Conservation (phyloP, 345 rosid species). For the Rhodamnia rubescens region DNA sequence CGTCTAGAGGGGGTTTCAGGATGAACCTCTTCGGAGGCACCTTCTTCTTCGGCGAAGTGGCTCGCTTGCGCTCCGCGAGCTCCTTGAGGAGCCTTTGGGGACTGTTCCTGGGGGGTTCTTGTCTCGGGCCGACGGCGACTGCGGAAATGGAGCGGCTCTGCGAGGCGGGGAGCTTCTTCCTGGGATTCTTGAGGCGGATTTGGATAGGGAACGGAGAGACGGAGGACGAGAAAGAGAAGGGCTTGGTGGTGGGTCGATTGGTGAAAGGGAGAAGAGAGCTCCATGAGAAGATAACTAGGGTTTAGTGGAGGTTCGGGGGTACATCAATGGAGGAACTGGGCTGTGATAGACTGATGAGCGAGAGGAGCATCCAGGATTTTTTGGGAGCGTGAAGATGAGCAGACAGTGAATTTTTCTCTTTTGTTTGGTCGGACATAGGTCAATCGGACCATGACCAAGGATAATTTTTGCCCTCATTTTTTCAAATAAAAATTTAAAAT, state of each 20-base stretch:
- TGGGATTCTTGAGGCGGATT: constrained; percentile 16
- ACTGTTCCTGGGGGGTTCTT: constrained; percentile 57
- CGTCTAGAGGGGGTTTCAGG: constrained; percentile 77
- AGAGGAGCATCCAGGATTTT: neutral
- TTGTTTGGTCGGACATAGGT: neutral
- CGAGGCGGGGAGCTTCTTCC: constrained; percentile 16
- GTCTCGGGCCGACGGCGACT: constrained; percentile 46
- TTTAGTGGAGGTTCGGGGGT: neutral
- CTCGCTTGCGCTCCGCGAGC: constrained; percentile 71
- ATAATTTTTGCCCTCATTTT: no score
- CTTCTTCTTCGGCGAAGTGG: constrained; percentile 53
- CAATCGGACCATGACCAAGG: no score
- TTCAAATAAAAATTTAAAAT: no score
- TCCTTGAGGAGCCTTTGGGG: constrained; percentile 92
- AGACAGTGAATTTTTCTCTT: neutral
- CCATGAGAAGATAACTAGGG: constrained; percentile 25
- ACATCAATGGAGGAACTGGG: neutral
- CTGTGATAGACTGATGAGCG: no score
- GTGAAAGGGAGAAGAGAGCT: constrained; percentile 61
- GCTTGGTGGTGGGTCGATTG: constrained; percentile 14
- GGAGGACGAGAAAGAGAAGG: constrained; percentile 50
- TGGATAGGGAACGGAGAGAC: constrained; percentile 34
- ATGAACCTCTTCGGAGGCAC: constrained; percentile 64
- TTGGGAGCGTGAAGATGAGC: neutral
- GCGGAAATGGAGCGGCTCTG: constrained; percentile 28